A percentile compares a stretch with the other conserved stretches of the same genome.
These are phyloP conservation scores for Pseudonitzschia pungens DNA, from an alignment of 108 stramenopile species.

Conservation along the genomic window DNA sequence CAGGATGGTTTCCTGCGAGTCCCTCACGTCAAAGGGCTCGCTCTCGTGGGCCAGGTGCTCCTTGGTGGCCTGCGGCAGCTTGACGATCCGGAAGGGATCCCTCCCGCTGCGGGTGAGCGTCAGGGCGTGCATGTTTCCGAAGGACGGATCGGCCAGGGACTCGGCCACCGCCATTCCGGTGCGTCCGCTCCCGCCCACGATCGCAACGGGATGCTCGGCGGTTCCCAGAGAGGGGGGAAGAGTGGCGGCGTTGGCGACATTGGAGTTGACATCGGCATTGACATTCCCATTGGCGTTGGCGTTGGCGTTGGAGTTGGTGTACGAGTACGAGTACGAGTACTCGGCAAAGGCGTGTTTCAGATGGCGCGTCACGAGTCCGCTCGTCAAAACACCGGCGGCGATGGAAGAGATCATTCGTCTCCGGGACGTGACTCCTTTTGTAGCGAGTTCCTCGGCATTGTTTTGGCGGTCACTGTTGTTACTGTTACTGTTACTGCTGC, in stretches of 20 bases:
- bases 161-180: slow-evolving; percentile 46
- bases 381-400: slow-evolving; percentile 8
- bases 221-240: not conserved
- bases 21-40: slow-evolving; percentile 19
- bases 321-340: not conserved
- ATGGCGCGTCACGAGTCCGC: slow-evolving; percentile 2
- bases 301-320: not conserved
- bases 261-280: not conserved
- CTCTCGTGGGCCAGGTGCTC: not conserved
- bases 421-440: not conserved
- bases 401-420: slow-evolving; percentile 1
- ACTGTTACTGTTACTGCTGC: no score
- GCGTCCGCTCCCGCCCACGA: slow-evolving; percentile 46
- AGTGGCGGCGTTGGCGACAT: not conserved
- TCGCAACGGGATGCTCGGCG: slow-evolving; percentile 34
- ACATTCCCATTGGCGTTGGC: no score
- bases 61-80: slow-evolving; percentile 8
- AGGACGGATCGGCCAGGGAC: slow-evolving; percentile 29
- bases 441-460: not conserved
- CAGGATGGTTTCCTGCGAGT: not conserved
- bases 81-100: slow-evolving; percentile 23
- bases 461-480: not conserved
- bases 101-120: slow-evolving; percentile 35
- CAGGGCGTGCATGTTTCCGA: slow-evolving; percentile 21
- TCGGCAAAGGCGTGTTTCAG: slow-evolving; percentile 10